Evolutionary conservation across 345 rosid genomes (phyloP).

Genomic region (Ceriops decandra): DNA sequence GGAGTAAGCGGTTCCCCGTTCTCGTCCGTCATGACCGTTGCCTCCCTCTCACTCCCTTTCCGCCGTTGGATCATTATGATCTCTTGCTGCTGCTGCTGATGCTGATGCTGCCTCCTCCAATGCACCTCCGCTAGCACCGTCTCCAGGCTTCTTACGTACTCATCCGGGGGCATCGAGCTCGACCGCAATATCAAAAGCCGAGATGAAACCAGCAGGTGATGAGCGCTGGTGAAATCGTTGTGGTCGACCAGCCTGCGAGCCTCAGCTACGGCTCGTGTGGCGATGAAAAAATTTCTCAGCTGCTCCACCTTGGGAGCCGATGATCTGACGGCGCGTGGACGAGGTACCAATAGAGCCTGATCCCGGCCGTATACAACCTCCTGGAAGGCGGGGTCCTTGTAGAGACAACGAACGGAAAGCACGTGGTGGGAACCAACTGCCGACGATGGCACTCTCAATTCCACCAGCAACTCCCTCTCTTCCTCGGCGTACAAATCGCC

Average conservation of each 20-base stretch:
- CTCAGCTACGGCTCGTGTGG: conserved; percentile 29
- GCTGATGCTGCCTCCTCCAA: conserved; percentile 26
- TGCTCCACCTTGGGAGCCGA: conserved; percentile 18
- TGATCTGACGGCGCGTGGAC: conserved; percentile 26
- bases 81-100: conserved; percentile 7
- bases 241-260: conserved; percentile 21
- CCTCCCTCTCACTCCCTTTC: conserved; percentile 32
- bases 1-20: conserved; percentile 42
- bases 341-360: conserved; percentile 23
- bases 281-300: conserved; percentile 16
- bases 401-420: conserved; percentile 30
- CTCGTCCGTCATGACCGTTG: conserved; percentile 49
- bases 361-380: conserved; percentile 34
- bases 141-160: conserved; percentile 23
- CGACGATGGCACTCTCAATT: conserved; percentile 23
- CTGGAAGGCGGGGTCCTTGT: conserved; percentile 29
- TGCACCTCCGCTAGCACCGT: conserved; percentile 28
- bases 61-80: conserved; percentile 26
- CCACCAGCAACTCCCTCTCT: conserved; percentile 29
- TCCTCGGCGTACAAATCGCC: conserved; percentile 33
- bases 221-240: conserved; percentile 21
- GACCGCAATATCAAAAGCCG: conserved; percentile 23
- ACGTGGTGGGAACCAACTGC: conserved; percentile 27
- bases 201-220: conserved; percentile 23
- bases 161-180: conserved; percentile 11